phyloP scores from a whole-genome alignment of 176 grass and related monocot species.

The Puya raimondii region DNA sequence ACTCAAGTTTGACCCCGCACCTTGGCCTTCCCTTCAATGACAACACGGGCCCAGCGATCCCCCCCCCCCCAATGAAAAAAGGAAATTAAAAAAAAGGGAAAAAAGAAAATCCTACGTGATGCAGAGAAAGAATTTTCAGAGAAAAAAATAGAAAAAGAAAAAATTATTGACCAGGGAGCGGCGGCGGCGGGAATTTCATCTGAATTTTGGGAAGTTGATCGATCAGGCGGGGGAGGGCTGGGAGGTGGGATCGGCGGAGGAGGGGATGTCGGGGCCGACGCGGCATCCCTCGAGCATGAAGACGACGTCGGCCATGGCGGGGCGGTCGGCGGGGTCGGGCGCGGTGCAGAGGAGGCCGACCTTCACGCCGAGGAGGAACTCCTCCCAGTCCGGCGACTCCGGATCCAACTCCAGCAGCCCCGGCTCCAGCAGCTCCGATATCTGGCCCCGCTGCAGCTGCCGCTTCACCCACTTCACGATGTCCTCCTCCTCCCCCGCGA shows the following conservation, averaged over 20 bases:
- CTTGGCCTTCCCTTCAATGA: neutral
- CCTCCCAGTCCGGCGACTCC: slow-evolving; percentile 96
- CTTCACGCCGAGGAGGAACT: slow-evolving; percentile 93
- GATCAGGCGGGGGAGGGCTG: slow-evolving; percentile 70
- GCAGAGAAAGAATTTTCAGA: neutral
- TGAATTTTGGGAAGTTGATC: slow-evolving; percentile 10
- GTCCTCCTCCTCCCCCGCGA: slow-evolving; percentile 93
- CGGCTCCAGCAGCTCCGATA: slow-evolving; percentile 78
- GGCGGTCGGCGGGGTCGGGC: slow-evolving; percentile 66
- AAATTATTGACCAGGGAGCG: slow-evolving; percentile 13
- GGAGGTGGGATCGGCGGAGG: slow-evolving; percentile 87
- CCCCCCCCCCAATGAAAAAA: neutral
- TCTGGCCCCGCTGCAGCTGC: slow-evolving; percentile 81
- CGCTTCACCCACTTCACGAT: slow-evolving; percentile 99
- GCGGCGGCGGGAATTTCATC: neutral
- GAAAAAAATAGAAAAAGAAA: neutral
- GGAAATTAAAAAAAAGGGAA: neutral
- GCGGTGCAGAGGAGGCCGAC: slow-evolving; percentile 93
- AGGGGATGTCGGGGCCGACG: slow-evolving; percentile 85
- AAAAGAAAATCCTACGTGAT: no score
- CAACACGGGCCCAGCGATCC: neutral
- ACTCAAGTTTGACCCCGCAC: slow-evolving; percentile 20
- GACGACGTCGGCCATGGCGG: slow-evolving; percentile 90
- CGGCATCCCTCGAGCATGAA: slow-evolving; percentile 99
- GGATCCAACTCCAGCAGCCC: slow-evolving; percentile 91